phyloP scores from a whole-genome alignment of 371 early-diverging fungal genomes.

The Mucor piriformis region DNA sequence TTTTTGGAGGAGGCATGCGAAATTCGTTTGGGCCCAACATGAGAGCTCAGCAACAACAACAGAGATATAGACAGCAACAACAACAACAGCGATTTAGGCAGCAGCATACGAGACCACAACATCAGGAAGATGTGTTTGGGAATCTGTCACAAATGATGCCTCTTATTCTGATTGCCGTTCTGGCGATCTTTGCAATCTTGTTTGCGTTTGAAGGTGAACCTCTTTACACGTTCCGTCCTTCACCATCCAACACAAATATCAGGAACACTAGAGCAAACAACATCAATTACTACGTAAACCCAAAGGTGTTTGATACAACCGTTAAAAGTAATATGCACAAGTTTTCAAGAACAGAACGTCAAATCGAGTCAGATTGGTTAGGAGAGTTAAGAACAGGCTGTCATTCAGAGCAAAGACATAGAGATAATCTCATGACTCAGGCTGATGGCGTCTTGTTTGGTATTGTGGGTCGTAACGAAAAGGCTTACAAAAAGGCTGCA shows the following conservation, averaged over 20 bases:
- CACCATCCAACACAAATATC: constrained; percentile 31
- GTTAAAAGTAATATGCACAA: constrained; percentile 21
- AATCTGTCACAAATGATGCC: constrained; percentile 18
- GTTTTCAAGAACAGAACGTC: constrained; percentile 36
- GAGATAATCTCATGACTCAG: constrained; percentile 26
- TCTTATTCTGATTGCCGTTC: constrained; percentile 11
- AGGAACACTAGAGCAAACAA: constrained; percentile 40
- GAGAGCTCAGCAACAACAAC: constrained; percentile 11
- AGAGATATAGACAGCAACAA: constrained; percentile 16
- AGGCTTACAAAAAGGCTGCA: constrained; percentile 36
- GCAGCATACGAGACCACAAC: not conserved
- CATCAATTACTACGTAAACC: constrained; percentile 51
- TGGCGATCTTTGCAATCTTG: constrained; percentile 14
- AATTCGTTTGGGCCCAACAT: constrained; percentile 12
- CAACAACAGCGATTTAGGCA: constrained; percentile 18
- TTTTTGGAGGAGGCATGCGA: constrained; percentile 70
- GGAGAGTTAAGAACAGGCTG: constrained; percentile 36
- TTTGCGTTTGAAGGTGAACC: constrained; percentile 33
- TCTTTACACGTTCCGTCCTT: constrained; percentile 38
- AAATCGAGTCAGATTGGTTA: constrained; percentile 45
- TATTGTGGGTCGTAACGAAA: constrained; percentile 42
- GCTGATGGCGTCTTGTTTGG: constrained; percentile 42
- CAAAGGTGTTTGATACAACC: constrained; percentile 21
- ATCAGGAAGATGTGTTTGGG: not conserved
- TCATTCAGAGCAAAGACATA: constrained; percentile 37